Conservation (phyloP, 495 filamentous ascomycete genomes). For the Tuber microsphaerosporum region DNA sequence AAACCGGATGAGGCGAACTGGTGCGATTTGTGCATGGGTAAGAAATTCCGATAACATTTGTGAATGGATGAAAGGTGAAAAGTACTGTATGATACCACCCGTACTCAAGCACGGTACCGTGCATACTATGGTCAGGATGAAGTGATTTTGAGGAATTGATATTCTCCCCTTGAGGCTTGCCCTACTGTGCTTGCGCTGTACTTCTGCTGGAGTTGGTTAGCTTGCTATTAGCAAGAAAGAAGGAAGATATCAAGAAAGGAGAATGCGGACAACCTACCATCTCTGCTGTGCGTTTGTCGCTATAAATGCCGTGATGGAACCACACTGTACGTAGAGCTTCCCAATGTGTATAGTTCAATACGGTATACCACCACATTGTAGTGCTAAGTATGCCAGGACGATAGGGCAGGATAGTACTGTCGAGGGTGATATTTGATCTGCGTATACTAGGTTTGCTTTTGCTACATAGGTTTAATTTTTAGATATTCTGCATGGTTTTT, state of each 20-base stretch:
- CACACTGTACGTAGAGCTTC: neutral
- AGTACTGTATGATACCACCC: too few relatives aligned
- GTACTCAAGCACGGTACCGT: too few relatives aligned
- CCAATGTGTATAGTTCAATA: too few relatives aligned
- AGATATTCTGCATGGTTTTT: too few relatives aligned
- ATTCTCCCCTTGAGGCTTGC: neutral
- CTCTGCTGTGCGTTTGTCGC: neutral
- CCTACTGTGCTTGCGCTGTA: neutral
- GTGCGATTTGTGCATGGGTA: neutral
- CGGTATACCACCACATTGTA: neutral
- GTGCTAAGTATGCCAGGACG: neutral
- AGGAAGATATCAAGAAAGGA: neutral
- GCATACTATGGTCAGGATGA: neutral
- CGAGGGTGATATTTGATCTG: too few relatives aligned
- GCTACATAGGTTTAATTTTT: too few relatives aligned
- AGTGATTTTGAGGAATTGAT: neutral
- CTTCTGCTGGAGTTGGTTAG: too few relatives aligned
- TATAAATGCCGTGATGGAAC: neutral
- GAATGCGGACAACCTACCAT: neutral
- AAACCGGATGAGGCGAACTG: neutral
- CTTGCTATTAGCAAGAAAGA: neutral
- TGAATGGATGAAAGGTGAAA: too few relatives aligned
- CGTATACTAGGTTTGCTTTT: too few relatives aligned
- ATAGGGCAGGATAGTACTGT: too few relatives aligned
- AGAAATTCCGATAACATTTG: too few relatives aligned